phyloP scores from a whole-genome alignment of 2,329 filamentous ascomycete genomes.

The Ophiostoma perfectum region DNA sequence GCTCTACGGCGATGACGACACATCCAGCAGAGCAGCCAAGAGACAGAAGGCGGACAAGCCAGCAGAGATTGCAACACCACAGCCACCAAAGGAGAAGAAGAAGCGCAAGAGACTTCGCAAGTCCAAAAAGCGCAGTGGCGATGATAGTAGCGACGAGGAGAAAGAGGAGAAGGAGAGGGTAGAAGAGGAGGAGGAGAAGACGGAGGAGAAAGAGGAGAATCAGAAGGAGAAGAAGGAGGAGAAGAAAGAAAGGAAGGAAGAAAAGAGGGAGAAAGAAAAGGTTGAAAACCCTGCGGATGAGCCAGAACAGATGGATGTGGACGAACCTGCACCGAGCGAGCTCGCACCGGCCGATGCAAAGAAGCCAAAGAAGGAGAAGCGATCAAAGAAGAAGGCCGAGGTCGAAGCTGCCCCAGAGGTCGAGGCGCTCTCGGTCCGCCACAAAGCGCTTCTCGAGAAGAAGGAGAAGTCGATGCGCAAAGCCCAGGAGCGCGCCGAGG shows the following conservation, averaged over 20 bases:
- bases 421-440: constrained; percentile 33
- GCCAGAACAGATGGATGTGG: constrained; percentile 28
- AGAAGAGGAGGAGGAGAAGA: neutral
- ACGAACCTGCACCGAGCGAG: constrained; percentile 25
- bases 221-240: neutral
- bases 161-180: neutral
- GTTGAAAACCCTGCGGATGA: constrained; percentile 28
- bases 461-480: constrained; percentile 47
- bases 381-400: constrained; percentile 33
- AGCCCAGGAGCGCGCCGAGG: constrained; percentile 16
- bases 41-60: constrained; percentile 10
- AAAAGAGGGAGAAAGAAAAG: neutral
- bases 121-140: constrained; percentile 23
- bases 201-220: neutral
- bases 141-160: constrained; percentile 7
- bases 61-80: neutral
- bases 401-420: constrained; percentile 22
- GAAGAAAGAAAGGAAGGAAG: neutral
- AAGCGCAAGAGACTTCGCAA: constrained; percentile 24
- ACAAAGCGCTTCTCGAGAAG: constrained; percentile 51
- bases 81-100: constrained; percentile 20
- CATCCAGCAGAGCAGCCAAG: constrained; percentile 13
- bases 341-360: constrained; percentile 12
- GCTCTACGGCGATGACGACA: constrained; percentile 14
- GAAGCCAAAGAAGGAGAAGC: constrained; percentile 27